These are phyloP conservation scores for Medakamo hakoo DNA, from an alignment of 139 green algal genomes.

Conservation along the genomic window DNA sequence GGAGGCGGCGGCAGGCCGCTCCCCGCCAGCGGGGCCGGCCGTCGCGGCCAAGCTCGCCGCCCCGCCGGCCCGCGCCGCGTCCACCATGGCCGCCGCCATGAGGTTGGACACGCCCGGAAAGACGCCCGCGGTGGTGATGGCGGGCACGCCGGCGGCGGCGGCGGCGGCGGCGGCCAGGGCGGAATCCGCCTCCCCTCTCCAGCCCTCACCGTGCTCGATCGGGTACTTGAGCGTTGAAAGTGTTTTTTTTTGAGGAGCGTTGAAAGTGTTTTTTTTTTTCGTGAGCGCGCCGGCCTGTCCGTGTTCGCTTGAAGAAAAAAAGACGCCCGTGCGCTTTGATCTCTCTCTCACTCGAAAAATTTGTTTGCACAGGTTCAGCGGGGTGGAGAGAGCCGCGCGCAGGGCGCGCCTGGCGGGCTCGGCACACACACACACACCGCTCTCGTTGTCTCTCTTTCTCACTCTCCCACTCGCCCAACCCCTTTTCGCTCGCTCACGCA, in stretches of 20 bases:
- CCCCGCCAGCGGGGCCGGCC: not conserved
- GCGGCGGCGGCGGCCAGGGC: conserved; percentile 26
- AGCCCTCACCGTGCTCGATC: too few relatives aligned
- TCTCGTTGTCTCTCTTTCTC: not conserved
- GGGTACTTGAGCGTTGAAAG: too few relatives aligned
- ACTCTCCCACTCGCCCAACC: too few relatives aligned
- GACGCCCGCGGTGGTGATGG: conserved; percentile 67
- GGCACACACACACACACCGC: not conserved
- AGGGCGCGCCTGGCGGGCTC: too few relatives aligned
- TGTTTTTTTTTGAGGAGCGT: conserved; percentile 2
- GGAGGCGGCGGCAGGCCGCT: too few relatives aligned
- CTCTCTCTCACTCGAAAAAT: too few relatives aligned
- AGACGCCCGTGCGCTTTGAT: too few relatives aligned
- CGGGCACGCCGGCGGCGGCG: conserved; percentile 60
- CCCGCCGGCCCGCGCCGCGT: conserved; percentile 2
- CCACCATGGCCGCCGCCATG: conserved; percentile 80
- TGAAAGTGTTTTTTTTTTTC: not conserved
- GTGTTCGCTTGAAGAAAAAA: not conserved
- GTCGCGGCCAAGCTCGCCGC: not conserved
- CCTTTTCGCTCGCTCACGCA: too few relatives aligned
- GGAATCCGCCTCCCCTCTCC: not conserved
- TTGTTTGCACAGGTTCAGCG: too few relatives aligned
- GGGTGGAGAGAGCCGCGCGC: too few relatives aligned
- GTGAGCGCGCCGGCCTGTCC: not conserved
- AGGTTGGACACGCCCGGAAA: conserved; percentile 74